phyloP scores from a whole-genome alignment of 2,329 filamentous ascomycete species.

The Claviceps quebecensis region DNA sequence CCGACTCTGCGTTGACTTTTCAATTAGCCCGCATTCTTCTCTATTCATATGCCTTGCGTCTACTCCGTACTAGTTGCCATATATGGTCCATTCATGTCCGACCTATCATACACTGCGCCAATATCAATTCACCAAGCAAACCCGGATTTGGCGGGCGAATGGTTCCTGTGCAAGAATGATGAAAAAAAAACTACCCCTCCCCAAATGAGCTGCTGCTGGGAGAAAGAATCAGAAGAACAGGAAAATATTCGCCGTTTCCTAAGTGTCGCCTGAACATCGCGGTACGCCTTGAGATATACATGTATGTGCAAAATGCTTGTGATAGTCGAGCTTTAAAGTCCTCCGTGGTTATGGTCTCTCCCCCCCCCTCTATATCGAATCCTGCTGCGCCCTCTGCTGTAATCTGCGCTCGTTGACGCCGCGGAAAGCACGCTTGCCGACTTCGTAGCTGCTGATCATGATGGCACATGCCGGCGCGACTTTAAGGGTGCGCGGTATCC shows the following conservation, averaged over 20 bases:
- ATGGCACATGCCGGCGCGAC: conserved; percentile 95
- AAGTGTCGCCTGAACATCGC: not conserved
- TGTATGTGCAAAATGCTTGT: not conserved
- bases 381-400: conserved; percentile 1
- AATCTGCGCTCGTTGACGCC: conserved; percentile 47
- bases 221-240: not conserved
- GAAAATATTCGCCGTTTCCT: not conserved
- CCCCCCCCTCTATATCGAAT: not conserved
- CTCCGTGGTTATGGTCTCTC: not conserved
- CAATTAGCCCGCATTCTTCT: no score
- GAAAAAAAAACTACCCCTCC: not conserved
- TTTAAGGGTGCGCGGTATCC: conserved; percentile 83
- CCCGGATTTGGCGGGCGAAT: no score
- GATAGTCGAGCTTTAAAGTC: no score
- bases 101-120: no score
- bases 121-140: no score
- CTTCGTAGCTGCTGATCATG: conserved; percentile 97
- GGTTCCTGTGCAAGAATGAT: no score
- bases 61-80: no score
- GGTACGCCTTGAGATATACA: not conserved
- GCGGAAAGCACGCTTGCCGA: conserved; percentile 79
- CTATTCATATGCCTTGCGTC: no score
- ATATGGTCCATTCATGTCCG: no score
- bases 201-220: not conserved
- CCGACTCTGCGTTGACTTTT: no score